These are phyloP conservation scores for Clonostachys rhizophaga DNA, from an alignment of 2,329 filamentous ascomycete genomes.

Conservation along the genomic window DNA sequence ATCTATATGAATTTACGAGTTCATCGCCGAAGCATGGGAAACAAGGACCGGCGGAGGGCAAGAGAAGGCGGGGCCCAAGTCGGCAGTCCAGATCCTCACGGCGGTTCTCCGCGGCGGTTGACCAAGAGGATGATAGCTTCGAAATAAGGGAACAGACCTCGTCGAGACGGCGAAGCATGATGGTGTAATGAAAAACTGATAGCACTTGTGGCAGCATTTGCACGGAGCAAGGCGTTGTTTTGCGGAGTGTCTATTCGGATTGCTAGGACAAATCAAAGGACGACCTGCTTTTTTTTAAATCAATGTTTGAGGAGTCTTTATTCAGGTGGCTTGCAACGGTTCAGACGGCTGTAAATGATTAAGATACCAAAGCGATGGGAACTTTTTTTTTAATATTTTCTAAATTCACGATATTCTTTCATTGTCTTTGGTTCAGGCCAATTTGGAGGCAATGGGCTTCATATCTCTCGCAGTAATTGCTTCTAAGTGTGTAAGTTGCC, in stretches of 20 bases:
- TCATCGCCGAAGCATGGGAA: slow-evolving; percentile 35
- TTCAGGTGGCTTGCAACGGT: background rate
- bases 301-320: background rate
- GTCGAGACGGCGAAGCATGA: slow-evolving; percentile 52
- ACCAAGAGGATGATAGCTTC: slow-evolving; percentile 22
- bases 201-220: background rate
- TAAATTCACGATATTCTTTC: slow-evolving; percentile 1
- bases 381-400: slow-evolving; percentile 8
- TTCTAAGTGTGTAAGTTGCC: slow-evolving; percentile 10
- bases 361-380: slow-evolving; percentile 8
- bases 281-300: slow-evolving; percentile 3
- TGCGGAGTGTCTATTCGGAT: background rate
- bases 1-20: slow-evolving; percentile 51
- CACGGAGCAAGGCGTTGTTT: background rate
- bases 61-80: slow-evolving; percentile 12
- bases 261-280: slow-evolving; percentile 4
- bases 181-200: slow-evolving; percentile 36
- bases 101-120: slow-evolving; percentile 30
- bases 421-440: too few species aligned
- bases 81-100: slow-evolving; percentile 27
- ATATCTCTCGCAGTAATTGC: too few species aligned
- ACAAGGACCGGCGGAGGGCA: slow-evolving; percentile 14
- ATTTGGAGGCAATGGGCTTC: too few species aligned
- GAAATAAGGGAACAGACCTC: slow-evolving; percentile 19
- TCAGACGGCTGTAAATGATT: slow-evolving; percentile 1